phyloP scores from a whole-genome alignment of 2,329 filamentous ascomycete species.

The Helminthosporium solani region DNA sequence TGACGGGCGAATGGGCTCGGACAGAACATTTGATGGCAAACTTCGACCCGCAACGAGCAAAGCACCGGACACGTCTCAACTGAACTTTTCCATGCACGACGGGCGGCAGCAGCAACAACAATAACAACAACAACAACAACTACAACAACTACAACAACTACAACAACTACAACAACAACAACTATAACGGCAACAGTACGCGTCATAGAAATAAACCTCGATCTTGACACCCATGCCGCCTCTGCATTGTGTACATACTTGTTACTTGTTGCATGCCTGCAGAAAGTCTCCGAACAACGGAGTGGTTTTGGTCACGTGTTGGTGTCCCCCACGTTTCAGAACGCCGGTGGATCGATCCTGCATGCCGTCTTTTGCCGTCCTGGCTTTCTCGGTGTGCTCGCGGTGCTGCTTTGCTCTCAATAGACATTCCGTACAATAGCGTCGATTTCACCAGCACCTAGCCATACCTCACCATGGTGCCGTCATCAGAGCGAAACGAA shows the following conservation, averaged over 20 bases:
- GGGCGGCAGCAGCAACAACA: no score
- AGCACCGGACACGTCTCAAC: not conserved
- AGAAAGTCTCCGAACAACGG: not conserved
- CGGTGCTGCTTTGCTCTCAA: no score
- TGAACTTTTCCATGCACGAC: not conserved
- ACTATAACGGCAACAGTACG: not conserved
- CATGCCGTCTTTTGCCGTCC: not conserved
- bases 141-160: no score
- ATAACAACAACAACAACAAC: no score
- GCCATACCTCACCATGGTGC: not conserved
- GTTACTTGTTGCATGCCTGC: no score
- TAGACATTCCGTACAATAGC: no score
- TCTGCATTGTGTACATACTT: no score
- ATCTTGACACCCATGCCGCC: not conserved
- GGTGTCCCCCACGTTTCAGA: not conserved
- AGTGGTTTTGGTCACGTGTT: not conserved
- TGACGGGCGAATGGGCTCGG: not conserved
- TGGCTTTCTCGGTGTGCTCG: no score
- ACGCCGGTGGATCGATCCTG: not conserved
- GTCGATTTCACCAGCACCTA: no score
- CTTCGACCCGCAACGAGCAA: not conserved
- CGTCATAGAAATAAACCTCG: not conserved
- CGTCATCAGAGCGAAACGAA: not conserved
- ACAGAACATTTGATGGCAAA: not conserved
- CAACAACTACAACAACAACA: no score